phyloP scores from a whole-genome alignment of 208 protist species.

The Tritrichomonas musculus region DNA sequence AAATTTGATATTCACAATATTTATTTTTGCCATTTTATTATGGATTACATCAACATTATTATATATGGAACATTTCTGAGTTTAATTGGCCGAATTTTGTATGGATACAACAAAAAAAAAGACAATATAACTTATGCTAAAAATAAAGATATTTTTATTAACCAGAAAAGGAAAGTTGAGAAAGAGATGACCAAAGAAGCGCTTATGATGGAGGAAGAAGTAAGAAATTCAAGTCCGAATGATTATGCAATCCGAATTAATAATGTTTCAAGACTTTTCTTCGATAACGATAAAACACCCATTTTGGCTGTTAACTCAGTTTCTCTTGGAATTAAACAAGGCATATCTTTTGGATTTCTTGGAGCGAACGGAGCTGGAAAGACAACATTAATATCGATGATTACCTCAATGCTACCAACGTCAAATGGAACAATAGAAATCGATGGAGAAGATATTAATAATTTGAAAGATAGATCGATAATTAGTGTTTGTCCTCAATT shows the following conservation, averaged over 20 bases:
- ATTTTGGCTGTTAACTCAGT: neutral
- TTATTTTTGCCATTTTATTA: too few relatives aligned
- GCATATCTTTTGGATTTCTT: constrained; percentile 10
- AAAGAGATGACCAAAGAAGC: neutral
- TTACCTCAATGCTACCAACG: neutral
- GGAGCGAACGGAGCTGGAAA: constrained; percentile 42
- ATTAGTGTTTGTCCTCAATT: constrained; percentile 33
- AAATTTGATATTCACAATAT: too few relatives aligned
- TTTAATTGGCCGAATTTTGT: too few relatives aligned
- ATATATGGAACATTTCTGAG: too few relatives aligned
- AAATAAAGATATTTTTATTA: too few relatives aligned
- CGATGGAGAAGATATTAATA: neutral
- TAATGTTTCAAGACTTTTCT: neutral
- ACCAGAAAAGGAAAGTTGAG: too few relatives aligned
- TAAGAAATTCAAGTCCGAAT: neutral
- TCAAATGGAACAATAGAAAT: constrained; percentile 24
- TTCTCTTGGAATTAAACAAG: neutral
- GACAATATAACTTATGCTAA: too few relatives aligned
- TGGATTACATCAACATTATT: too few relatives aligned
- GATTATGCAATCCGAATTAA: neutral
- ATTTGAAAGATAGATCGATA: neutral
- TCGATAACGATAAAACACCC: neutral
- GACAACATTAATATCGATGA: constrained; percentile 36
- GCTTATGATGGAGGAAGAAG: neutral
- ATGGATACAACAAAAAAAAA: too few relatives aligned